Percentiles rank a stretch among this genome's conserved stretches.
Evolutionary conservation across 2,329 filamentous ascomycete species (phyloP).

Genomic region (Cadophora sp.): DNA sequence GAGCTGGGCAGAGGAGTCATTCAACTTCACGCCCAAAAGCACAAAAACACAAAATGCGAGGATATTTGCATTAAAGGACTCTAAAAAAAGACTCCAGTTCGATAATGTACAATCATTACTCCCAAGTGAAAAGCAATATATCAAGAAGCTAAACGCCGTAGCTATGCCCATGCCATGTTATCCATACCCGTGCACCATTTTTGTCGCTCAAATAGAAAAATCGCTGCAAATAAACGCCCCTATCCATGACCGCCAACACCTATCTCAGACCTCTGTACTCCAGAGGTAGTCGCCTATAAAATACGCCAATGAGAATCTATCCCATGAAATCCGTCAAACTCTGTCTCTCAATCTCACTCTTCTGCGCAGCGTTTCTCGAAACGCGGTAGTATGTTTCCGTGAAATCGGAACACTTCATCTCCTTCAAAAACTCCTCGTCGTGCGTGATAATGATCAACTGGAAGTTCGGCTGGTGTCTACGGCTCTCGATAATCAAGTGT

Average conservation of each 20-base stretch:
- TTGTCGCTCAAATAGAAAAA: neutral
- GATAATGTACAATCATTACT: slow-evolving; percentile 1
- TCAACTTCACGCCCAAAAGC: no score
- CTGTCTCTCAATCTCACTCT: slow-evolving; percentile 81
- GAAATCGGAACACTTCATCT: slow-evolving; percentile 95
- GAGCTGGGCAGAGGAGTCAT: no score
- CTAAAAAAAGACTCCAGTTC: slow-evolving; percentile 14
- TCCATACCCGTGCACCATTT: neutral
- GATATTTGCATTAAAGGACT: neutral
- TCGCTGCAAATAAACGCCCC: neutral
- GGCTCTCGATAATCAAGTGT: slow-evolving; percentile 83
- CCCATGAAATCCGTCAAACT: slow-evolving; percentile 35
- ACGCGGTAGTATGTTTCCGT: slow-evolving; percentile 92
- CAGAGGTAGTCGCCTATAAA: neutral
- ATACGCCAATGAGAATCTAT: neutral
- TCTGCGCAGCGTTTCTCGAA: slow-evolving; percentile 81
- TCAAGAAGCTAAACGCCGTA: slow-evolving; percentile 22
- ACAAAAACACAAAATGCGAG: neutral
- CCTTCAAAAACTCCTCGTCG: slow-evolving; percentile 92
- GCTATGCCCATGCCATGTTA: slow-evolving; percentile 19
- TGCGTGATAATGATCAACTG: slow-evolving; percentile 99
- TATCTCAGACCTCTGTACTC: neutral
- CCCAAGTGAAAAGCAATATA: slow-evolving; percentile 1
- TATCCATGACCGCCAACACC: neutral
- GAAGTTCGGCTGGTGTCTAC: slow-evolving; percentile 90